Base-by-base conservation (phyloP, 1,139 yeast genomes). In the Debaryomyces psychrophilus region DNA sequence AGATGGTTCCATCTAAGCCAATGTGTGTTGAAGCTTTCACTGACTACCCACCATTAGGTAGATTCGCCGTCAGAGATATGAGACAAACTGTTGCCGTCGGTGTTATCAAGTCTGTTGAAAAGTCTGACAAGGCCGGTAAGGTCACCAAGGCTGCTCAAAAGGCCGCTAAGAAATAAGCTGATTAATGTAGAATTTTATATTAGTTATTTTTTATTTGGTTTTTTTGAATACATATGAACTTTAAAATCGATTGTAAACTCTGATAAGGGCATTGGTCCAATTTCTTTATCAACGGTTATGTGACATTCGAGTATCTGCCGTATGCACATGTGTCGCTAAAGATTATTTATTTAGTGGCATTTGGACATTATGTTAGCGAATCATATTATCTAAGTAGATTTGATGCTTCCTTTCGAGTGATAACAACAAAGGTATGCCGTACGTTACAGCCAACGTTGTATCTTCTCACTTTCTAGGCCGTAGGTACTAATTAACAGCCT, bases 41-140 rank as follows among this genome's bases (percentile, higher is more conserved):
- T 68, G 89, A 85, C 76, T 87, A 85, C 92, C 96, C 97, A 79
- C 97, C 97, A 75, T 87, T 90, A 74, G 97, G 97, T 76, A 90
- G 97, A 85, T 90, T 90, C 83, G 97, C 97, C 72, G 97, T 90
- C 84, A 93, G 97, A 87, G 97, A 90, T 81, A 90, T 90, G 97
- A 89, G 97, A 87, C 97, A 90, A 81, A 90, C 97, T 65, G 98
- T 92, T 69, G 97, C 97, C 73, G 97, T 92, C 76, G 98, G 97
- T 90, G 97, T 92, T 75, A 90, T 92, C 93, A 92, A 92, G 89
- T 80, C 95, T 65, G 98, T 93, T 69, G 97, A 84, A 73, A 93
- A 93, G 89, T 72, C 95, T 61, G 95, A 86, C 81, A 84, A 82
- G 80, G 89, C 90, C 69, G 96, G 95, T 83, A 93, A 93, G 93